Conservation (phyloP, 2,329 filamentous ascomycete species). For the Mycocentrospora acerina region DNA sequence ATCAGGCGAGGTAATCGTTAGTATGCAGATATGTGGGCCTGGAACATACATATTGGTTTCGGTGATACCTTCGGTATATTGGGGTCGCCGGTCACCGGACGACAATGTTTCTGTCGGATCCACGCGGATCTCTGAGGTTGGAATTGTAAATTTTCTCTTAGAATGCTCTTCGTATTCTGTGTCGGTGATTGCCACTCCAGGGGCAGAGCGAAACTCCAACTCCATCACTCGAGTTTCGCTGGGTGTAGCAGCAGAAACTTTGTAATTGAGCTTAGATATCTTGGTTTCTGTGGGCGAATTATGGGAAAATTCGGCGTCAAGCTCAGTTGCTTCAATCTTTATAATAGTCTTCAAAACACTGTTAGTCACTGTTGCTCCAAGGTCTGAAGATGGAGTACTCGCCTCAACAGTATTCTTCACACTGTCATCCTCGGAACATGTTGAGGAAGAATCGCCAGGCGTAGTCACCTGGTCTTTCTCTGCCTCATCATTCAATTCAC, state of each 20-base stretch:
- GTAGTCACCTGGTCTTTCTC: too few relatives aligned
- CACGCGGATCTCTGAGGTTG: not conserved
- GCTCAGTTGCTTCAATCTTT: not conserved
- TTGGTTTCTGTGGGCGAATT: too few relatives aligned
- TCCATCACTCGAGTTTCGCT: too few relatives aligned
- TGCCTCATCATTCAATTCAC: not conserved
- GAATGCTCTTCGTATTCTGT: not conserved
- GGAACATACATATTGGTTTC: not conserved
- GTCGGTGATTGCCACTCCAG: not conserved
- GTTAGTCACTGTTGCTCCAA: not conserved
- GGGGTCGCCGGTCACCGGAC: not conserved
- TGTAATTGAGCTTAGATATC: too few relatives aligned
- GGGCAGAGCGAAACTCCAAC: not conserved
- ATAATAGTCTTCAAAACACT: not conserved
- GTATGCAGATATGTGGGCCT: not conserved
- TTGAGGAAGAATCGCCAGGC: too few relatives aligned
- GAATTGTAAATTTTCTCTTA: not conserved
- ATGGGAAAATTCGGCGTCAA: too few relatives aligned
- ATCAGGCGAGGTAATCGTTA: not conserved
- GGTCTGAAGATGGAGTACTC: too few relatives aligned
- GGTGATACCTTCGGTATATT: not conserved
- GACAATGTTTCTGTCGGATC: not conserved
- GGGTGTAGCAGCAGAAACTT: too few relatives aligned
- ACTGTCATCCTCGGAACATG: too few relatives aligned
- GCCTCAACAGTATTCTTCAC: too few relatives aligned